These are phyloP conservation scores for Chaetomium cochliodes DNA, from an alignment of 495 filamentous ascomycete genomes.

Conservation along the genomic window DNA sequence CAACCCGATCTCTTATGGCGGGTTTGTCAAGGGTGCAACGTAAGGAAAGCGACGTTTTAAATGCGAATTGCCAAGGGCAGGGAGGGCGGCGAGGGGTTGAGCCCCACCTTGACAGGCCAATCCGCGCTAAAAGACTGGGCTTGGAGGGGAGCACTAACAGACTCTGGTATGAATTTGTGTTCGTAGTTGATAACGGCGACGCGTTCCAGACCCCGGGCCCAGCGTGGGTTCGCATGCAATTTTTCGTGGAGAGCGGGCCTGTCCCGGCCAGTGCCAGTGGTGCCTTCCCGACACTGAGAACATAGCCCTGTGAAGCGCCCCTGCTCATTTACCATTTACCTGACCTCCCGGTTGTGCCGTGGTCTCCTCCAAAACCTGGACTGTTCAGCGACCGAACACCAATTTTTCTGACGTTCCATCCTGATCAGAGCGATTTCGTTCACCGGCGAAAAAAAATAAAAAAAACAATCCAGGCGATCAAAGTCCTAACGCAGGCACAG, in stretches of 20 bases:
- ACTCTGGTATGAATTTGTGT: neutral
- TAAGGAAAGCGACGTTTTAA: slow-evolving; percentile 17
- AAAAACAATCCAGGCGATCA: slow-evolving; percentile 33
- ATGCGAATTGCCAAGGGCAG: slow-evolving; percentile 19
- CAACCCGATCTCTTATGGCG: neutral
- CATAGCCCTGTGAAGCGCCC: slow-evolving; percentile 22
- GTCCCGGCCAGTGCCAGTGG: slow-evolving; percentile 15
- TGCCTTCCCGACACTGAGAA: slow-evolving; percentile 19
- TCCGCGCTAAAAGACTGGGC: slow-evolving; percentile 5
- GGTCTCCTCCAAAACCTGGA: slow-evolving; percentile 28
- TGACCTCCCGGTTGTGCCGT: slow-evolving; percentile 27
- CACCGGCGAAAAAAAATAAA: slow-evolving; percentile 25
- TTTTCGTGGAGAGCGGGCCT: slow-evolving; percentile 22
- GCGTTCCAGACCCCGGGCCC: slow-evolving; percentile 11
- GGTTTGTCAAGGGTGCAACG: neutral
- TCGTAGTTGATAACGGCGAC: slow-evolving; percentile 11
- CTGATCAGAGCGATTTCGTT: slow-evolving; percentile 30
- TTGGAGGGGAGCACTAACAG: slow-evolving; percentile 17
- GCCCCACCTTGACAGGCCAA: slow-evolving; percentile 19
- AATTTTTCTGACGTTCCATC: slow-evolving; percentile 33
- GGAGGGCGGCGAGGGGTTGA: slow-evolving; percentile 14
- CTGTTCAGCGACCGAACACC: slow-evolving; percentile 31
- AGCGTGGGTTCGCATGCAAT: slow-evolving; percentile 23
- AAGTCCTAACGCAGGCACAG: slow-evolving; percentile 33
- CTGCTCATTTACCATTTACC: slow-evolving; percentile 23